These are phyloP conservation scores for Hygrophila difformis DNA, from an alignment of 257 asterid genomes.

Conservation along the genomic window DNA sequence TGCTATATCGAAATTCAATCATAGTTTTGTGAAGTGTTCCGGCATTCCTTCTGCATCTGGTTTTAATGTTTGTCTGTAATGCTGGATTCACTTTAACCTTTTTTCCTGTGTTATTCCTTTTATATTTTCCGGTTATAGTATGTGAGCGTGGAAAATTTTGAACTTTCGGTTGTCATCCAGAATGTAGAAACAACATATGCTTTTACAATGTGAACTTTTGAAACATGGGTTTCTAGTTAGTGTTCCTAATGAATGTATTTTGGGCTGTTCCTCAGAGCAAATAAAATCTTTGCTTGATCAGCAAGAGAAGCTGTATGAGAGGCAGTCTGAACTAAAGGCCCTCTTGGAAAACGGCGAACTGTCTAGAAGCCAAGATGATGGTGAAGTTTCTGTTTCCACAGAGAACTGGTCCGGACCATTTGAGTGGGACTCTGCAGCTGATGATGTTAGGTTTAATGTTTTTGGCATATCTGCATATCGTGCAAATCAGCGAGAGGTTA, in stretches of 20 bases:
- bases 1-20: no score
- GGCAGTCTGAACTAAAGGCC: constrained; percentile 74
- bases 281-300: constrained; percentile 60
- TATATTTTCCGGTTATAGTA: no score
- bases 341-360: constrained; percentile 55
- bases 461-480: constrained; percentile 85
- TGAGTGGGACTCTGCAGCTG: constrained; percentile 80
- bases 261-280: constrained; percentile 46
- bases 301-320: constrained; percentile 61
- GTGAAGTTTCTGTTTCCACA: constrained; percentile 44
- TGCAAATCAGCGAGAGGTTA: constrained; percentile 90
- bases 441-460: constrained; percentile 76
- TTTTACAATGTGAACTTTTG: not conserved
- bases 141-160: no score
- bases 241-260: constrained; percentile 1
- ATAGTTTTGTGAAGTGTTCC: no score
- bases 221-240: constrained; percentile 7
- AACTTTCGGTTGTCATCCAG: not conserved
- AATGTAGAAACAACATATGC: not conserved
- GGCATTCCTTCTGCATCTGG: no score
- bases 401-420: constrained; percentile 74
- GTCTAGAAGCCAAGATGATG: constrained; percentile 36
- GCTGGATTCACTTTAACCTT: no score
- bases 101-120: no score
- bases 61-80: no score